Base-by-base conservation (phyloP, 1,284 basidiomycete species). In the Tetrapyrgos nigripes region DNA sequence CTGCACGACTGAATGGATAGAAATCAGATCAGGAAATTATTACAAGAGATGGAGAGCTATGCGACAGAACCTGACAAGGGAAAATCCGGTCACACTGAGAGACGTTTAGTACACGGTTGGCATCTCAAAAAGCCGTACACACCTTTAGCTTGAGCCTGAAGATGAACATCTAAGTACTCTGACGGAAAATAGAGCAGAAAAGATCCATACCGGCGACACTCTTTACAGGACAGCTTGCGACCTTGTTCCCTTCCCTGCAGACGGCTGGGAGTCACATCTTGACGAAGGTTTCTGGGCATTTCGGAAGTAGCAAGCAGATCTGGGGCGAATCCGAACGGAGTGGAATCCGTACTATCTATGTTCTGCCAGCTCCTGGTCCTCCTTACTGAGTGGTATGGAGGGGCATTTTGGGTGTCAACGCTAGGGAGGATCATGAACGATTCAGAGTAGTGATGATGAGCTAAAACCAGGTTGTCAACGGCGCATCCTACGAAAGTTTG, bases 11-110 rank as follows among this genome's bases (percentile, higher is more conserved):
- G 54, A 63, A 53, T 50, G 52, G 13, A 24, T 40, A 45, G 24
- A 43, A 40, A 61, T 55, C 27, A 19, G 24, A 44, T 24, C 23
- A 51, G 46, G 50, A 37, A 48, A 52, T 35, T 35, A 50, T 31
- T 55, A 21, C 35, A 43, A 35, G 55, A 35, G 28, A 31, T 62
- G 68, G 24, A 47, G 48, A n/a, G n/a, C n/a, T n/a, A n/a, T n/a
- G n/a, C n/a, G n/a, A n/a, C n/a, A n/a, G 10, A 45, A 80, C 80
- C 73, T 81, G 78, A 67, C 85, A 86, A 29, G 84, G 84, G 68
- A 86, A 85, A 23, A 81, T 75, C 50, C 84, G 82, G 71, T 86
- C 84, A 69, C 85, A 87, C 83, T 86, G 59, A 17, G 37, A 37
- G 48, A 53, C 43, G 33, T 59, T 52, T 27, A 62, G 57, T 58